These are phyloP conservation scores for Ophiostoma ulmi DNA, from an alignment of 2,329 filamentous ascomycete genomes.

Conservation along the genomic window DNA sequence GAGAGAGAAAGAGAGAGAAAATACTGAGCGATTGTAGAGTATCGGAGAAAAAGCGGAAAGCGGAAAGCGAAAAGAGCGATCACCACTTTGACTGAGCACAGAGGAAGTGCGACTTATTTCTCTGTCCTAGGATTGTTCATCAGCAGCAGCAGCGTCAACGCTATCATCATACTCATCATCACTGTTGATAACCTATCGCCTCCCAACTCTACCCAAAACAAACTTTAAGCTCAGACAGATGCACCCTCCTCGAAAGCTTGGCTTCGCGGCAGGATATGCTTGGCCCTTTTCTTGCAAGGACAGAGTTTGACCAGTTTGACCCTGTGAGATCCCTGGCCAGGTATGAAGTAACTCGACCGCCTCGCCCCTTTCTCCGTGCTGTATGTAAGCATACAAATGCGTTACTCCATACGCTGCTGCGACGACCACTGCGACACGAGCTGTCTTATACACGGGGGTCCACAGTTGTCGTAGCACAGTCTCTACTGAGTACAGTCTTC, in stretches of 20 bases:
- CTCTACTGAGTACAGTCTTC: background rate
- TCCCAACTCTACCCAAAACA: background rate
- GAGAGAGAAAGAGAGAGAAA: background rate
- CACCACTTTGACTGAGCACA: background rate
- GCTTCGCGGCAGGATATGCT: constrained; percentile 5
- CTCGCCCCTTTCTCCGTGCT: background rate
- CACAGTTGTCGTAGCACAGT: background rate
- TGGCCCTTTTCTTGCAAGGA: constrained; percentile 1
- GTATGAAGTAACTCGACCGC: background rate
- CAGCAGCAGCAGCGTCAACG: background rate
- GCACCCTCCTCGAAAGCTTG: background rate
- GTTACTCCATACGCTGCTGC: constrained; percentile 9
- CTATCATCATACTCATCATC: background rate
- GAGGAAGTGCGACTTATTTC: too few species aligned
- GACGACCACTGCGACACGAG: constrained; percentile 9
- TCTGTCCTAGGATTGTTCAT: too few species aligned
- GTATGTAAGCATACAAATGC: background rate
- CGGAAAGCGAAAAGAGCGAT: too few species aligned
- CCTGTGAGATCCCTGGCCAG: background rate
- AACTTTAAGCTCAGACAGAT: constrained; percentile 14
- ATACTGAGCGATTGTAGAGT: background rate
- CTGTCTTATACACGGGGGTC: constrained; percentile 8
- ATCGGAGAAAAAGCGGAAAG: background rate
- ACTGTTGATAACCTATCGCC: background rate
- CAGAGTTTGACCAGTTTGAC: too few species aligned